Evolutionary conservation across 2,329 filamentous ascomycete genomes (phyloP), one percentile per base, ranked within the genome.

Genomic region (Microthyrium microscopicum): DNA sequence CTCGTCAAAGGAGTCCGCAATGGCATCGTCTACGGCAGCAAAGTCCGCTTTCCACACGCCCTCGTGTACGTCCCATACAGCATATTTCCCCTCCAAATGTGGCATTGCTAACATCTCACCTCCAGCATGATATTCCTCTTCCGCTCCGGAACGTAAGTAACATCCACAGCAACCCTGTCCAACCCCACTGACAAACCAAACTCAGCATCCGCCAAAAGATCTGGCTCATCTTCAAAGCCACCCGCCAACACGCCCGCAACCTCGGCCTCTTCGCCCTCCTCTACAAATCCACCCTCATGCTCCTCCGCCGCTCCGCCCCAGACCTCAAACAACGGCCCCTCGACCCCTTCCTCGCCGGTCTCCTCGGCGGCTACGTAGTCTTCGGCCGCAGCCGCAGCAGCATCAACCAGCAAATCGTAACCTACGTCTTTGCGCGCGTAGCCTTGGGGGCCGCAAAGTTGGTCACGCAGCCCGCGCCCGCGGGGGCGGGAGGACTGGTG

Each of bases 1-100:
- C 66, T 98, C 44, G 55, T 93, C 55, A 98, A 98, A 68, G 83
- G 75, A 48, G 79, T 89, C 44, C 83, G 89, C 58, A 98, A 95
- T 73, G 89, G 89, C 55, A 76, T 85, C 43, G 83, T 98, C 41
- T 98, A 98, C 60, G 89, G 89, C 40, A 74, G 81, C 47, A 95
- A 95, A 70, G 83, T 98, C 56, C 85, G 89, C 42, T 95, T 98
- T 61, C 89, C 89, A 42, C 89, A 98, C 61, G 89, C 89, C 40
- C 69, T 98, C 45, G 89, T 98, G 68, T 74, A 29, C 18, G 35
- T 15, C 19, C 19, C 5, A 61, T 45, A 24, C 11, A 25, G 19
- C 6, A 25, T 12, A 7, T 12, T 9, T 7, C 7, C 21, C 6
- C 21, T 6, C 7, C 20, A n/a, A 8, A 13, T 11, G 9, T 12